Evolutionary conservation across 768 basidiomycete species (phyloP).

Genomic region (Phanerodontia chrysosporium): DNA sequence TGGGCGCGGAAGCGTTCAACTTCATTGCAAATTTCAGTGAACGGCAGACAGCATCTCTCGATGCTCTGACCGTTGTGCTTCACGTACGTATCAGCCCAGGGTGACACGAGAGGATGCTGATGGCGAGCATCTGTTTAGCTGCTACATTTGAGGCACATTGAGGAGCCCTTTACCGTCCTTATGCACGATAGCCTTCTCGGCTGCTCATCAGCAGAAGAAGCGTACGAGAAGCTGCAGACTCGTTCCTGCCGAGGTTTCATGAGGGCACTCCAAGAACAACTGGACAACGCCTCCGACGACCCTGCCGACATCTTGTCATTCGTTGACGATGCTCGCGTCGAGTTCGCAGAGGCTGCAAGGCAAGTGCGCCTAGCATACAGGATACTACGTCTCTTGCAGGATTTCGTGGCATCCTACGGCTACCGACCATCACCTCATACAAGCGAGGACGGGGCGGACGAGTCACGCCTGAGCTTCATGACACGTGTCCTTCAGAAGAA

Average conservation of each 20-base stretch:
- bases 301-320: conserved; percentile 24
- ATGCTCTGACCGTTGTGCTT: conserved; percentile 51
- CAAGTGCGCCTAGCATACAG: conserved; percentile 45
- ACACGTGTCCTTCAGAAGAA: conserved; percentile 41
- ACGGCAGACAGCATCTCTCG: conserved; percentile 54
- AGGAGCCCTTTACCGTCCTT: conserved; percentile 51
- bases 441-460: conserved; percentile 22
- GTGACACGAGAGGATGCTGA: no score
- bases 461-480: conserved; percentile 35
- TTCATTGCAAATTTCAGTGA: conserved; percentile 54
- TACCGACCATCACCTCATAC: conserved; percentile 32
- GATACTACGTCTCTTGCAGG: conserved; percentile 40
- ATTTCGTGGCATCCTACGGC: conserved; percentile 39
- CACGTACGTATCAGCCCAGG: conserved; percentile 39
- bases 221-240: conserved; percentile 15
- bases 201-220: neutral
- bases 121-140: conserved; percentile 36
- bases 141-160: conserved; percentile 66
- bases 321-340: conserved; percentile 35
- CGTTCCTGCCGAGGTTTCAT: conserved; percentile 22
- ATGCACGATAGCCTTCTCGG: conserved; percentile 24
- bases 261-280: neutral
- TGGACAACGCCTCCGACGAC: neutral
- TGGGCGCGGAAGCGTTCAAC: conserved; percentile 55
- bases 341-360: conserved; percentile 29